Evolutionary conservation across 495 filamentous ascomycete species (phyloP), one percentile per base, ranked within the genome.

Genomic region (Platismatia glauca): DNA sequence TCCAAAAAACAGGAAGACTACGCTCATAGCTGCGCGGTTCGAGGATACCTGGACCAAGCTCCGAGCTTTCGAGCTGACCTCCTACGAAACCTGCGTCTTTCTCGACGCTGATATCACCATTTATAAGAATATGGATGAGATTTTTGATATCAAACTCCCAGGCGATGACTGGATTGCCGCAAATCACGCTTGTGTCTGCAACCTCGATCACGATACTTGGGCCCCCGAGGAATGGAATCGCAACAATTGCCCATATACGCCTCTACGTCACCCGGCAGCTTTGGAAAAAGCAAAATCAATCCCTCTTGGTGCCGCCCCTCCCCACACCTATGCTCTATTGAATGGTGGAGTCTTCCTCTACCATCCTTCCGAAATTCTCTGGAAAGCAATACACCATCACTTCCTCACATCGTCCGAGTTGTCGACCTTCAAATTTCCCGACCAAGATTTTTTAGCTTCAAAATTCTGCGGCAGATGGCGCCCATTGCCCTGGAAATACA

Each of bases 301-400:
- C 16, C 61, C 67, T 1, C 62, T 61, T 4, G 56, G 65, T 11
- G 44, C 69, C 8, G 61, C 63, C 27, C 61, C 64, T 33, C 67
- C 65, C 11, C 35, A 67, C 27, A 76, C 77, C 4, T 66, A 76
- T 57, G 64, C 78, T 15, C 76, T 76, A 43, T 78, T 91, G 22
- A 87, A 88, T 22, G 89, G 90, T 65, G 88, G 88, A 38, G 85
- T 90, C 66, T 90, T 84, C 71, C 79, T 80, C 48, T 83, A 81
- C 24, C 77, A 76, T 15, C 62, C 71, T 12, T 73, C 67, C 12
- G 41, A 62, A 37, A n/a, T 64, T 33, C 67, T 78, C 15, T 76
- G 74, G 70, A 60, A 70, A 18, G 46, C 63, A 20, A 78, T 82
- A 64, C 57, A 75, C 15, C 18, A 71, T 16, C 70, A 70, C 57